Evolutionary conservation across 2,329 filamentous ascomycete species (phyloP).

Genomic region (Septoria petroselini): DNA sequence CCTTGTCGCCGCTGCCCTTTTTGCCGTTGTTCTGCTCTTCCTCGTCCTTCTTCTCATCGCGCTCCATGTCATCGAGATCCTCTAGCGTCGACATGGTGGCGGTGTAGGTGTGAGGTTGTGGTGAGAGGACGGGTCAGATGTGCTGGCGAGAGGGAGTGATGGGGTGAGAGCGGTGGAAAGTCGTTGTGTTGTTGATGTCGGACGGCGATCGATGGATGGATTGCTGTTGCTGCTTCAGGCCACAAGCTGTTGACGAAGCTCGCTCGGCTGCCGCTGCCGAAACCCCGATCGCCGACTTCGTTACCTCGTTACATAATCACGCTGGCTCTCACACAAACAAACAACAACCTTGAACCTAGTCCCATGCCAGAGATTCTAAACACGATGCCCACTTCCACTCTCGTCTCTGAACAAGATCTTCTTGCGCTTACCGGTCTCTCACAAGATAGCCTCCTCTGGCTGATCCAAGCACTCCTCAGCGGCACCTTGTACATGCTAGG

Average conservation of each 20-base stretch:
- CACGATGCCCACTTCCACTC: constrained; percentile 5
- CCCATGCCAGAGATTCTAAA: not conserved
- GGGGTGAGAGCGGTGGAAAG: not conserved
- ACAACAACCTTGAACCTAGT: not conserved
- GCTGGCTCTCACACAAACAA: no score
- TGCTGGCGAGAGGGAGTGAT: not conserved
- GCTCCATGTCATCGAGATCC: constrained; percentile 86
- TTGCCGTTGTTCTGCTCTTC: constrained; percentile 56
- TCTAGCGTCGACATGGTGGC: constrained; percentile 80
- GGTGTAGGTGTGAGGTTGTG: constrained; percentile 4
- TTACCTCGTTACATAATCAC: not conserved
- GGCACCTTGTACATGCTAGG: constrained; percentile 20
- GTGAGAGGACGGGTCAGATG: not conserved
- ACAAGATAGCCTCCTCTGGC: constrained; percentile 15
- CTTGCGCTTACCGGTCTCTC: constrained; percentile 14
- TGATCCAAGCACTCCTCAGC: constrained; percentile 18
- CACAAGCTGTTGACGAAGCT: constrained; percentile 12
- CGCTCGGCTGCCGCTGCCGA: constrained; percentile 1
- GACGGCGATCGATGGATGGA: not conserved
- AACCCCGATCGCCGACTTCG: constrained; percentile 1
- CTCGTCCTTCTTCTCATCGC: constrained; percentile 70
- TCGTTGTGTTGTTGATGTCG: not conserved
- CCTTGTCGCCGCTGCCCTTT: constrained; percentile 57
- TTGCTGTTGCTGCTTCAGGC: constrained; percentile 1
- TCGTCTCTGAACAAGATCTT: constrained; percentile 16